Base-by-base conservation (phyloP, 345 rosid species). In the Hirschfeldia incana region DNA sequence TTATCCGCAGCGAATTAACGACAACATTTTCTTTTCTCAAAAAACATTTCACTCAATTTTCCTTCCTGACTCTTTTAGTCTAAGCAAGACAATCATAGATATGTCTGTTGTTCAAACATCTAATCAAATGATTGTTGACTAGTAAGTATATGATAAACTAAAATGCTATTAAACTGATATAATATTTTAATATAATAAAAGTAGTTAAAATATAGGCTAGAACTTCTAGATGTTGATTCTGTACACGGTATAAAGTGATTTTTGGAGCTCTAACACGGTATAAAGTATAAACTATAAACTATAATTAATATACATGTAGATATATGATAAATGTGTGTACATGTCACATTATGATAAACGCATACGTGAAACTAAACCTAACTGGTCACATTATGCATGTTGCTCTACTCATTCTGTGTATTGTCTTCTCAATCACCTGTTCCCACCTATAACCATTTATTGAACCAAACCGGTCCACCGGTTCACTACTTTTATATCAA, bases 321-420 rank as follows among this genome's bases (percentile, higher is more conserved):
- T 59, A 59, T 1, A 9, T 12, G 7, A 15, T 37, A 58, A 15
- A 66, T 36, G 3, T 33, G 33, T 58, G 13, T 16, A 30, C 65
- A 49, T 57, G 10, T 39, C 57, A 67, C 60, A 16, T 16, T 33
- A 51, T 75, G 32, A 55, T 57, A 26, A 60, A 27, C 29, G 55
- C n/a, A 27, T n/a, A 62, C 60, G 75, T 74, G 78, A 79, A 65
- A 74, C 42, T 39, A 53, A 33, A 80, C 75, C 83, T 51, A 69
- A 80, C 30, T 36, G 49, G 13, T 80, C 83, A 80, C 83, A 80
- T 74, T 34, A 79, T 75, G 78, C 72, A 67, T 62, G 79, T 39
- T 79, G 60, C 66, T 36, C 21, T 13, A 12, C 27, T 62, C 69
- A 59, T 59, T 78, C 44, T 44, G 8, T 46, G 74, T 60, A 32